These are phyloP conservation scores for Citrullus colocynthis DNA, from an alignment of 306 rosid genomes.

Conservation along the genomic window DNA sequence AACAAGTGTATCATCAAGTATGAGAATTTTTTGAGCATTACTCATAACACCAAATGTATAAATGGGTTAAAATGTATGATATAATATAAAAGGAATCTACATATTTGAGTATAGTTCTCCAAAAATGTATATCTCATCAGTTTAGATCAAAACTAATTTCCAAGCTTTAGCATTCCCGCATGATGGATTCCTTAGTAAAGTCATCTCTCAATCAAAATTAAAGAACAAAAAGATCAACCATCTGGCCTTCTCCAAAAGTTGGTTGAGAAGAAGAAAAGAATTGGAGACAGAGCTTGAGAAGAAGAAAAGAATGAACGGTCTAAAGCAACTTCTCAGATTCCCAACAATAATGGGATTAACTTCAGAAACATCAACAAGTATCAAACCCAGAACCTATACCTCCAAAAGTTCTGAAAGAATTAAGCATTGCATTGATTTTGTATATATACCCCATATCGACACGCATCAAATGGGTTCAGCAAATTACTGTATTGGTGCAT, in stretches of 20 bases:
- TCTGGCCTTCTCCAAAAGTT: neutral
- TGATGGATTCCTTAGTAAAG: neutral
- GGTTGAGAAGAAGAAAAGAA: neutral
- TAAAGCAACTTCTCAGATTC: neutral
- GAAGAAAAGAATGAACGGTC: neutral
- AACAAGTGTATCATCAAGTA: no score
- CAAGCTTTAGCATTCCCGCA: neutral
- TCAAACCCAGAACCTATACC: neutral
- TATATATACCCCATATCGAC: neutral
- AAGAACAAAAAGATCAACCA: neutral
- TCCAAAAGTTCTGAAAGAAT: neutral
- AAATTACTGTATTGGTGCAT: slow-evolving; percentile 1
- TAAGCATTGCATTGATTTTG: neutral
- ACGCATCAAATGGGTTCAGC: neutral
- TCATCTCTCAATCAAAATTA: neutral
- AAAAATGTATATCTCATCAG: neutral
- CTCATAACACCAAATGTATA: no score
- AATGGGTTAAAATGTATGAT: neutral
- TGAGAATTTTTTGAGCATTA: no score
- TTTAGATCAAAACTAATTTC: neutral
- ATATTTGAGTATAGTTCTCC: no score
- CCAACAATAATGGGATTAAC: neutral
- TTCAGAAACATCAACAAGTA: slow-evolving; percentile 3
- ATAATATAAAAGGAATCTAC: neutral
- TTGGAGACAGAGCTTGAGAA: neutral